Evolutionary conservation across 164 flowering plant genomes (phyloP), one percentile per base, ranked within the genome.

Genomic region (Warburgia ugandensis): DNA sequence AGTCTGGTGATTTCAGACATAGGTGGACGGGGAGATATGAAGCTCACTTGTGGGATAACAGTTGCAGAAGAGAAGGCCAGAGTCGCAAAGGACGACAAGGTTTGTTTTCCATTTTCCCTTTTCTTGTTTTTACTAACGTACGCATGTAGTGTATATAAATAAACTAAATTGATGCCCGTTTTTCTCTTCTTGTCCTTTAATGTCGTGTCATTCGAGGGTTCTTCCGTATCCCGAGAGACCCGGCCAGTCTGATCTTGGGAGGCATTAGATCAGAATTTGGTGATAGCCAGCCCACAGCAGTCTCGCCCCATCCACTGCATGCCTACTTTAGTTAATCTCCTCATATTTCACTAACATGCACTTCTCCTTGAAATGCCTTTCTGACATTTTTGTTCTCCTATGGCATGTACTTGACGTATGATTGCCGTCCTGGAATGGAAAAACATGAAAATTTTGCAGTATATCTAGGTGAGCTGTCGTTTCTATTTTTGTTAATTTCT

Each of bases 11-110:
- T 37, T 48, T 6, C 32, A 86, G 90, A 54, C 89, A 86, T 72
- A 72, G 95, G 50, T 86, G 95, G 95, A 86, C 95, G 0, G 90
- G 90, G 0, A 69, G 95, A 60, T 86, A 83, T 58, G 95, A 86
- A 75, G 95, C 95, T 57, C 95, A 86, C 59, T 52, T 86, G 27
- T 86, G 95, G 95, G 95, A 86, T 42, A 86, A 86, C 58, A 86
- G 84, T 48, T 83, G 91, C 69, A 73, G 88, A 65, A 77, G 91
- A 64, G 95, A 83, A 73, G 95, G 95, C 27, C 95, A 86, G 52
- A 77, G 77, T 47, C 60, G 95, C 60, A 83, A 81, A 62, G 95
- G 95, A 56, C 60, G 95, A 50, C 91, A 86, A 86, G 95, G 95
- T 83, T 3, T 20, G 16, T 43, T 43, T 11, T 17, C 12, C 7